A percentile compares a stretch with the other conserved stretches of the same genome.
Conservation (phyloP, 805 yeast species). For the Suhomyces faveliae region DNA sequence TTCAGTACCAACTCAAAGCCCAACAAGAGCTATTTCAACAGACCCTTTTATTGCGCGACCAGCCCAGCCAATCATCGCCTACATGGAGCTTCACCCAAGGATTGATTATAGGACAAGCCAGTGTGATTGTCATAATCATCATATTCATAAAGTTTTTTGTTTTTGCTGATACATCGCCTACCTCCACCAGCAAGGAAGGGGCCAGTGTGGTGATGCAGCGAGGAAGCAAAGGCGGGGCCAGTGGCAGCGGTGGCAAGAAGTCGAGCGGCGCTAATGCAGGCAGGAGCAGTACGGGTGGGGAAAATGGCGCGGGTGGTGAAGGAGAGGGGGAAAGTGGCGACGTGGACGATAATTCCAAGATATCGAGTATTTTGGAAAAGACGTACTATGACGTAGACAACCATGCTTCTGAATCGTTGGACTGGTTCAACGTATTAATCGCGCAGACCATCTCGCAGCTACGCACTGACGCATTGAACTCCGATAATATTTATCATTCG, state of each 20-base stretch:
- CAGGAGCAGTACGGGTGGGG: constrained; percentile 4
- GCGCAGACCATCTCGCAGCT: constrained; percentile 89
- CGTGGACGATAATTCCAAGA: constrained; percentile 18
- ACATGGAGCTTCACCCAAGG: constrained; percentile 78
- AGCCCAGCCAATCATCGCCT: constrained; percentile 10
- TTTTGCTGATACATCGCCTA: constrained; percentile 61
- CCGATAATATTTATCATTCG: constrained; percentile 82
- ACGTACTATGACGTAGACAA: constrained; percentile 88
- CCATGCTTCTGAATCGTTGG: constrained; percentile 87
- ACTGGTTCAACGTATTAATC: constrained; percentile 93
- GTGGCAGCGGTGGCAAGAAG: constrained; percentile 5
- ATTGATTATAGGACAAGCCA: constrained; percentile 66
- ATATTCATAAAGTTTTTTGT: constrained; percentile 74
- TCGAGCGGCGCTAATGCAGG: neutral
- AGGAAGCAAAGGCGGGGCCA: constrained; percentile 19
- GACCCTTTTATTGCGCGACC: constrained; percentile 19
- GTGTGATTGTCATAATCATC: constrained; percentile 61
- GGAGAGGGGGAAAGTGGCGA: constrained; percentile 13
- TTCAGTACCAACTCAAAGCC: constrained; percentile 25
- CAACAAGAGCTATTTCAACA: constrained; percentile 35
- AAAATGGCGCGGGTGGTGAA: constrained; percentile 7
- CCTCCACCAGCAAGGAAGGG: constrained; percentile 27
- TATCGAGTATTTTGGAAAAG: constrained; percentile 69
- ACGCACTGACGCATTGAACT: constrained; percentile 81
- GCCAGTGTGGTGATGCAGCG: constrained; percentile 34